Evolutionary conservation across 257 asterid genomes (phyloP).

Genomic region (Haberlea rhodopensis): DNA sequence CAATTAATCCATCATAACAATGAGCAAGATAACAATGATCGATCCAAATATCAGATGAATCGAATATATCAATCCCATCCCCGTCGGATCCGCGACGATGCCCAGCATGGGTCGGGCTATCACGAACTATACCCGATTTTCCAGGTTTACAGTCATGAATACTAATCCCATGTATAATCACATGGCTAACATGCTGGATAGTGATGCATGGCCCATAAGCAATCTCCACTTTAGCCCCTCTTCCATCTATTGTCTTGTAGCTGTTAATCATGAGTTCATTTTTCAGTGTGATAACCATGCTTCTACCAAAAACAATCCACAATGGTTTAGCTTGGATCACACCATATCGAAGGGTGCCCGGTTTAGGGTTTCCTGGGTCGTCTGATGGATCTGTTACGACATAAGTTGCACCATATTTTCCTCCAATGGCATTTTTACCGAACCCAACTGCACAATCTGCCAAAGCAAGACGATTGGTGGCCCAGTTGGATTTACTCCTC

Average conservation of each 20-base stretch:
- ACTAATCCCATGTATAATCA: constrained; percentile 70
- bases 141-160: constrained; percentile 84
- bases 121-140: constrained; percentile 46
- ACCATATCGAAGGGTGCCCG: constrained; percentile 78
- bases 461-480: constrained; percentile 50
- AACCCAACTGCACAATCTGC: constrained; percentile 76
- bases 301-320: constrained; percentile 61
- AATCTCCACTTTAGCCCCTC: constrained; percentile 81
- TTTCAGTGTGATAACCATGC: constrained; percentile 58
- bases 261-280: constrained; percentile 70
- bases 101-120: constrained; percentile 52
- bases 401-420: constrained; percentile 53
- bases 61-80: constrained; percentile 62
- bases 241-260: constrained; percentile 85
- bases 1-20: constrained; percentile 66
- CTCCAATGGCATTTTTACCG: constrained; percentile 66
- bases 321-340: constrained; percentile 59
- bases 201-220: constrained; percentile 88
- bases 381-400: constrained; percentile 63
- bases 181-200: constrained; percentile 47
- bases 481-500: constrained; percentile 69
- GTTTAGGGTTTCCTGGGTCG: constrained; percentile 49
- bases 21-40: constrained; percentile 78
- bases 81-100: constrained; percentile 72
- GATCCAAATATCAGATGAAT: constrained; percentile 63